A percentile compares a stretch with the other conserved stretches of the same genome.
phyloP scores from a whole-genome alignment of 139 green algal genomes.

The Pleodorina starrii region DNA sequence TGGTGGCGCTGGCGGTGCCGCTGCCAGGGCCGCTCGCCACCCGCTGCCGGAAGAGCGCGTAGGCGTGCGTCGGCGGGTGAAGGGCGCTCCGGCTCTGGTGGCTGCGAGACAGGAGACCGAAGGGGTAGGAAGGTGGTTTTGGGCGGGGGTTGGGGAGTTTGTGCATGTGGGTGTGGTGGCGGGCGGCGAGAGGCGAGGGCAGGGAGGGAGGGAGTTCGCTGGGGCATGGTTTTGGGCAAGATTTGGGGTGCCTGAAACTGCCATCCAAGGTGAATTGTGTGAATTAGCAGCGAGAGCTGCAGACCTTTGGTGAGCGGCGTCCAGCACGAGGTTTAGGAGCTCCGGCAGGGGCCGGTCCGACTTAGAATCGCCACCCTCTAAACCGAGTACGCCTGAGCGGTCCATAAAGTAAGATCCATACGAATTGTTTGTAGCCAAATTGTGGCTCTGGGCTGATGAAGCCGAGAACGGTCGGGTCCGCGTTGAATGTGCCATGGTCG shows the following conservation, averaged over 20 bases:
- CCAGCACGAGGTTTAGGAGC: background rate
- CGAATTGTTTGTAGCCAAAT: background rate
- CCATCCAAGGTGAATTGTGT: background rate
- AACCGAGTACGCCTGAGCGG: background rate
- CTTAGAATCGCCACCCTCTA: background rate
- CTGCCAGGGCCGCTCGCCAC: background rate
- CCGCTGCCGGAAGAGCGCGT: conserved; percentile 25
- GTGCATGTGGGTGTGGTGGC: background rate
- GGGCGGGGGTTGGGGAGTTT: too few species aligned
- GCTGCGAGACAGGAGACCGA: background rate
- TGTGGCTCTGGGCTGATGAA: background rate
- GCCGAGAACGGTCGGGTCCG: background rate
- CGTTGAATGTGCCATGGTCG: background rate
- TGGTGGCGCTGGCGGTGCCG: background rate
- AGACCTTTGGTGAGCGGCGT: conserved; percentile 21
- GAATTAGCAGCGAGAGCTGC: background rate
- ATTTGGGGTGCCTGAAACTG: background rate
- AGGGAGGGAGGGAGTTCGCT: background rate
- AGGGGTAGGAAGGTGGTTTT: background rate
- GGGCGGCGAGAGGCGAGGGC: background rate
- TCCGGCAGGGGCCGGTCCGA: background rate
- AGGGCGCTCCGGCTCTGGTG: background rate
- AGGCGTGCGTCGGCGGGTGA: conserved; percentile 1
- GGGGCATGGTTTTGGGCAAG: background rate
- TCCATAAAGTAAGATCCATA: background rate